These are phyloP conservation scores for Chrysopogon serrulatus DNA, from an alignment of 176 grass and related monocot genomes.

Conservation along the genomic window DNA sequence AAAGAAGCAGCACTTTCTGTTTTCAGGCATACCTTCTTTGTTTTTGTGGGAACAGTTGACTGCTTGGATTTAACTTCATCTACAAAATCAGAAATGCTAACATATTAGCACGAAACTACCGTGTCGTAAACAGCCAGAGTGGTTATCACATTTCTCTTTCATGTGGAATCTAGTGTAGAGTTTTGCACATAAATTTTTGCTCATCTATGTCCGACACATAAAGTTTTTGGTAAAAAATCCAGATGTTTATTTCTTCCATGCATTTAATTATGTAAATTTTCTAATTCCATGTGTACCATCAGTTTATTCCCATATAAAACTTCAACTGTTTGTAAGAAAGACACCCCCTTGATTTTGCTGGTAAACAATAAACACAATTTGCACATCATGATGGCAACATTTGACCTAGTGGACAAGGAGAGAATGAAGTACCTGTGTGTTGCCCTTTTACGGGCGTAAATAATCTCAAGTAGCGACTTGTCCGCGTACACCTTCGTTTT, in stretches of 20 bases:
- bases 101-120: not conserved
- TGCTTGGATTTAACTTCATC: constrained; percentile 11
- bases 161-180: not conserved
- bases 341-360: not conserved
- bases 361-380: not conserved
- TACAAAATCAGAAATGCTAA: constrained; percentile 3
- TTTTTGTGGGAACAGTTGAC: constrained; percentile 25
- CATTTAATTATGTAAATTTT: not conserved
- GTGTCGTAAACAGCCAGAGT: not conserved
- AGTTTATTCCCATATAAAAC: not conserved
- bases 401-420: not conserved
- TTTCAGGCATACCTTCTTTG: constrained; percentile 34
- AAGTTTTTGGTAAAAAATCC: not conserved
- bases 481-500: constrained; percentile 14
- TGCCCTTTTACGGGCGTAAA: not conserved
- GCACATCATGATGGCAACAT: not conserved
- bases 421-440: constrained; percentile 13
- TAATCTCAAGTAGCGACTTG: not conserved
- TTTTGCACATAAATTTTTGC: not conserved
- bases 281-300: not conserved
- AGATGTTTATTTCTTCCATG: not conserved
- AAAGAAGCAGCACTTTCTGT: not conserved
- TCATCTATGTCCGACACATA: not conserved
- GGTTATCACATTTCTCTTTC: not conserved
- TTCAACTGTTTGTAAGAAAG: constrained; percentile 9